Conservation (phyloP, 1,139 yeast genomes). For the Arxiozyma telluris region DNA sequence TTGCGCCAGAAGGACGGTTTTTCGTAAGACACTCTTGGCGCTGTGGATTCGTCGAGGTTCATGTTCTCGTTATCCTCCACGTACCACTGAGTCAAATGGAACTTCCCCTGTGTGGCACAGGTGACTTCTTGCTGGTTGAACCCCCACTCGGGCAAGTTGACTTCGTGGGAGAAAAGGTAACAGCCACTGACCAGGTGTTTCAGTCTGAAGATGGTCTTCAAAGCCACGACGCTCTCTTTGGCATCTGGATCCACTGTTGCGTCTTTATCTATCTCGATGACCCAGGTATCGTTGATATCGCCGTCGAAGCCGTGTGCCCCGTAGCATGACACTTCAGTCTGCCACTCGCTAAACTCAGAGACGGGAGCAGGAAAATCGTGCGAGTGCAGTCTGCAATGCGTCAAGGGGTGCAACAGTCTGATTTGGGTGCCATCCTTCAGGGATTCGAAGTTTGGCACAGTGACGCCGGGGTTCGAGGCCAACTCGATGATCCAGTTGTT, state of each 20-base stretch:
- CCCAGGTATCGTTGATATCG: constrained; percentile 92
- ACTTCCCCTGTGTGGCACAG: constrained; percentile 73
- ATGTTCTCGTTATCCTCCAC: constrained; percentile 65
- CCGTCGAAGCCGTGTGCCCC: constrained; percentile 89
- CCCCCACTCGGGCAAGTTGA: constrained; percentile 91
- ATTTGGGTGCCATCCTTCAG: constrained; percentile 71
- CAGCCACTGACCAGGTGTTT: constrained; percentile 88
- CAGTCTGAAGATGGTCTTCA: constrained; percentile 77
- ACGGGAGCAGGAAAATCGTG: constrained; percentile 95
- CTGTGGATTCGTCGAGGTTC: constrained; percentile 34
- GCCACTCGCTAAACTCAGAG: constrained; percentile 80
- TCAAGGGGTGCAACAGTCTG: constrained; percentile 60
- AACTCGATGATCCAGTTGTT: constrained; percentile 79
- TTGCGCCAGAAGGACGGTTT: constrained; percentile 58
- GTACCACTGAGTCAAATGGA: constrained; percentile 75
- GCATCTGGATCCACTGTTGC: constrained; percentile 51
- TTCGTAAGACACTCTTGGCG: constrained; percentile 55
- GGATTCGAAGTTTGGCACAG: constrained; percentile 47
- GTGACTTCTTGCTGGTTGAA: constrained; percentile 96
- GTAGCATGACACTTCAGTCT: constrained; percentile 86
- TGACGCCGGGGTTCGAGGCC: constrained; percentile 40
- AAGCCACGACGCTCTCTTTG: constrained; percentile 57
- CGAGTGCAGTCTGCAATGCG: constrained; percentile 82
- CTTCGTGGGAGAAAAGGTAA: constrained; percentile 76
- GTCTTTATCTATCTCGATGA: constrained; percentile 71